phyloP scores from a whole-genome alignment of 2,329 filamentous ascomycete species.

The Fusarium hostae region DNA sequence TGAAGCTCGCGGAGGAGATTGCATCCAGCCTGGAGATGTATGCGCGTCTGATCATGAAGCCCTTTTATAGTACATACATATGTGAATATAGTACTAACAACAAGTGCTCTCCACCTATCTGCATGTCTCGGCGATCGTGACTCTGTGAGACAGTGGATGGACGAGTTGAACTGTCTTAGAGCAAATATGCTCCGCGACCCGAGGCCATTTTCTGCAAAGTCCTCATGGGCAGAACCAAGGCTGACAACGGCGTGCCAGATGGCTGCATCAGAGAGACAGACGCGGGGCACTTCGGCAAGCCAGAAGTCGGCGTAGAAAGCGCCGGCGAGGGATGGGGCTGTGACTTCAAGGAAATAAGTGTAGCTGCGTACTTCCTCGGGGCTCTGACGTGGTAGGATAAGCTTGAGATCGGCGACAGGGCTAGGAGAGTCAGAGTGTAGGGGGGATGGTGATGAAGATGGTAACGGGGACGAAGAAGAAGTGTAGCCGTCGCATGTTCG shows the following conservation, averaged over 20 bases:
- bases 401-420: neutral
- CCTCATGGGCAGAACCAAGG: slow-evolving; percentile 11
- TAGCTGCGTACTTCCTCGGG: slow-evolving; percentile 9
- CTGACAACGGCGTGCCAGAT: slow-evolving; percentile 30
- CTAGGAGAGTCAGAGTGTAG: fast-evolving
- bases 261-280: slow-evolving; percentile 8
- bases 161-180: slow-evolving; percentile 1
- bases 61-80: slow-evolving; percentile 17
- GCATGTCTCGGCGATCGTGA: neutral
- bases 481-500: slow-evolving; percentile 17
- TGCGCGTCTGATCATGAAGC: neutral
- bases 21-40: slow-evolving; percentile 12
- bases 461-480: neutral
- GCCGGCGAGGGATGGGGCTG: neutral
- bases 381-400: neutral
- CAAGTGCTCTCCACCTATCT: slow-evolving; percentile 18
- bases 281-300: neutral
- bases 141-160: neutral
- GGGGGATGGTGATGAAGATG: no score
- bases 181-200: neutral
- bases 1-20: slow-evolving; percentile 6
- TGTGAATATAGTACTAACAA: slow-evolving; percentile 11
- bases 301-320: slow-evolving; percentile 22
- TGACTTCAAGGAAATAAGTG: slow-evolving; percentile 4
- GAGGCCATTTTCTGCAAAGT: neutral